These are phyloP conservation scores for Colletotrichum lentis DNA, from an alignment of 2,329 filamentous ascomycete species.

Conservation along the genomic window DNA sequence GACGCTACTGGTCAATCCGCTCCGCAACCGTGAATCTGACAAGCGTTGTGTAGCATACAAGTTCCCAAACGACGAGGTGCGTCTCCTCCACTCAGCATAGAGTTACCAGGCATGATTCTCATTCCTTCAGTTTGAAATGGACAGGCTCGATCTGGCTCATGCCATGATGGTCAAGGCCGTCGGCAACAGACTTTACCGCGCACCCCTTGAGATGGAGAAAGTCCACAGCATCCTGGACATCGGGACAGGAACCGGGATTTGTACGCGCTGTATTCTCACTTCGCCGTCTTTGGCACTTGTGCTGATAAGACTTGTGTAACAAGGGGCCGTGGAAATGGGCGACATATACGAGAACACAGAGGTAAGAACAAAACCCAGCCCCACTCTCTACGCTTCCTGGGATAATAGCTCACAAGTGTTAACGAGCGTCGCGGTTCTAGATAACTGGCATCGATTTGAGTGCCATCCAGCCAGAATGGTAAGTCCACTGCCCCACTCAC, in stretches of 20 bases:
- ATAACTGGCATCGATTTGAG: background rate
- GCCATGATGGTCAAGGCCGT: slow-evolving; percentile 3
- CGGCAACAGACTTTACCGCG: slow-evolving; percentile 6
- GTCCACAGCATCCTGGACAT: slow-evolving; percentile 34
- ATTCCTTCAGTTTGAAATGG: background rate
- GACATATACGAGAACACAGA: slow-evolving; percentile 44
- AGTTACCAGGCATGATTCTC: background rate
- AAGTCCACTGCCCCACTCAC: background rate
- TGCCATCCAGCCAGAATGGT: background rate
- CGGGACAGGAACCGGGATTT: slow-evolving; percentile 40
- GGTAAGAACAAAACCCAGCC: slow-evolving; percentile 23
- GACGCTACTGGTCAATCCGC: background rate
- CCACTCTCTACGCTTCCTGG: background rate
- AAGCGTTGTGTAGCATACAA: slow-evolving; percentile 36
- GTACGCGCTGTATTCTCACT: no score
- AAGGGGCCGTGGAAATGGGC: slow-evolving; percentile 51
- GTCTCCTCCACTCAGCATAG: background rate
- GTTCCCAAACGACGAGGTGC: slow-evolving; percentile 49
- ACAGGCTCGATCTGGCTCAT: slow-evolving; percentile 11
- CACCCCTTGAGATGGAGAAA: background rate
- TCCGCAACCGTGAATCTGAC: background rate
- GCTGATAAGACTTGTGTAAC: no score
- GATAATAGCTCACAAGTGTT: slow-evolving; percentile 8
- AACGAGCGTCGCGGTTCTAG: slow-evolving; percentile 46
- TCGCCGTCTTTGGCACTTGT: no score